Evolutionary conservation across 2,329 filamentous ascomycete genomes (phyloP), one percentile per base, ranked within the genome.

Genomic region (Talaromyces marneffei): DNA sequence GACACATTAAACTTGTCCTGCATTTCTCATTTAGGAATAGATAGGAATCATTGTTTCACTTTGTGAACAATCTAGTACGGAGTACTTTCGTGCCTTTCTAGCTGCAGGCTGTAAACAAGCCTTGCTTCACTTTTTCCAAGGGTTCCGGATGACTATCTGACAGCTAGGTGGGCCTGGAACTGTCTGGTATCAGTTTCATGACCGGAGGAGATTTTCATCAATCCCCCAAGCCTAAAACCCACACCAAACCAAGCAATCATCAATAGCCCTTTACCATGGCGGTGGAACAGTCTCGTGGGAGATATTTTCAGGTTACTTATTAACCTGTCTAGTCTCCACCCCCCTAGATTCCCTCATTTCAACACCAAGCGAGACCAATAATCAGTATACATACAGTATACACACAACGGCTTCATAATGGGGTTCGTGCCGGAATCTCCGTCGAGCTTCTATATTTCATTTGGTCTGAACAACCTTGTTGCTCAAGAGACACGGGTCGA

Each of bases 401-500:
- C 46, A 50, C 42, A n/a, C 6, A 52, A 46, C 20, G n/a, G 35
- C 16, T 40, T 31, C 23, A 52, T 16, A 52, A 52, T 59, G 57
- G 46, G 31, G 46, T 25, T 53, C 35, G 25, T 53, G 37, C 57
- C 57, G 20, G 57, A 53, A 3, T 59, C 57, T 23, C 57, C 57
- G 10, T 40, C 46, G 14, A 59, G 48, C 8, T 27, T 53, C 37
- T 63, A 64, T 48, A 59, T 65, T 61, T 63, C 63, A 53, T 57
- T 65, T 33, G 66, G 68, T 20, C 62, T 69, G 31, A 68, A 68
- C 56, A 69, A 69, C 50, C 62, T 67, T 48, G 65, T 68, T 33
- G 66, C 66, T 48, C 65, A 63, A 64, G 66, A 64, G 42, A 66
- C 65, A 5, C 66, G 64, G 27, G 63, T 65, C 4, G 62, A 64